Percentiles rank a stretch among this genome's conserved stretches.
These are phyloP conservation scores for Mortierella sp. DNA, from an alignment of 371 early-diverging fungal species.

Conservation along the genomic window DNA sequence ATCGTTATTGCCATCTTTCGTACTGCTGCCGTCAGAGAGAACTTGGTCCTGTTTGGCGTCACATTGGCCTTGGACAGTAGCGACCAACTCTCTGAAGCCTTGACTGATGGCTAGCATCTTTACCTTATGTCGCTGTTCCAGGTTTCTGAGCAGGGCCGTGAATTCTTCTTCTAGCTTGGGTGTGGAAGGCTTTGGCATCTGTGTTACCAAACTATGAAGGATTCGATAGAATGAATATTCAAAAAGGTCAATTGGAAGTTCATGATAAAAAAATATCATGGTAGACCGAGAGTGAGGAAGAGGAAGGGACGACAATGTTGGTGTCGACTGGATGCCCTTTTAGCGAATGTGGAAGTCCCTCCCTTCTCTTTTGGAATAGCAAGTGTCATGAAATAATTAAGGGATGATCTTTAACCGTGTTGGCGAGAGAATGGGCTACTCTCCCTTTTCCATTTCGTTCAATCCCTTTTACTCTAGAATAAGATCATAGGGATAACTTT, in stretches of 20 bases:
- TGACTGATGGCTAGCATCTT: conserved; percentile 52
- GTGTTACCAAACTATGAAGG: conserved; percentile 50
- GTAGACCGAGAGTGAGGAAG: neutral
- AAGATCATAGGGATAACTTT: conserved; percentile 24
- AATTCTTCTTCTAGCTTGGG: conserved; percentile 53
- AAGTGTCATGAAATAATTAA: neutral
- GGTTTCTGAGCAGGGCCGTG: conserved; percentile 46
- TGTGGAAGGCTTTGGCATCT: conserved; percentile 55
- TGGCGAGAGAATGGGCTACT: neutral
- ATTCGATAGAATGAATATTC: neutral
- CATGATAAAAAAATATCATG: neutral
- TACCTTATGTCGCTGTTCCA: conserved; percentile 54
- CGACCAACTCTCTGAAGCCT: conserved; percentile 48
- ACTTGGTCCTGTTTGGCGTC: neutral
- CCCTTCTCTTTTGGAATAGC: neutral
- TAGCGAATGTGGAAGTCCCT: neutral
- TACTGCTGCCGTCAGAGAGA: neutral
- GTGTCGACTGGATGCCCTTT: neutral
- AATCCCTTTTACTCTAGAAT: conserved; percentile 1
- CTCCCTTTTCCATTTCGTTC: conserved; percentile 18
- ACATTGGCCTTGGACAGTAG: conserved; percentile 23
- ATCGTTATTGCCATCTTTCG: conserved; percentile 22
- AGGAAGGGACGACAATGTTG: neutral
- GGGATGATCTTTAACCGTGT: conserved; percentile 10
- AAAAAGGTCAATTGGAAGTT: neutral